phyloP scores from a whole-genome alignment of 371 early-diverging fungal species.

The Mucor velutinosus region DNA sequence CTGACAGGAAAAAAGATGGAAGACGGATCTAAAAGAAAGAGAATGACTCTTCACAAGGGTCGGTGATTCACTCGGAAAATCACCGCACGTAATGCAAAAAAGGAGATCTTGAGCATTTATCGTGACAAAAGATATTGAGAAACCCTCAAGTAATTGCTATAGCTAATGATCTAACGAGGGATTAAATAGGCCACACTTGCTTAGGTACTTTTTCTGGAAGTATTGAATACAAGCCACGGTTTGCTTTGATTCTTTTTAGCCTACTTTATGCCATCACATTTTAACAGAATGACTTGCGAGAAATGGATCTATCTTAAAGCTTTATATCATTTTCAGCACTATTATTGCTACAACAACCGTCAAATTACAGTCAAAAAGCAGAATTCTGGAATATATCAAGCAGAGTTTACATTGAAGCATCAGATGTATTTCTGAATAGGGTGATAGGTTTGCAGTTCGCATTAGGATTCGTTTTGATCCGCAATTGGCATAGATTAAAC shows the following conservation, averaged over 20 bases:
- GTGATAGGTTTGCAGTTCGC: too few relatives aligned
- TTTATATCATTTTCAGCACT: too few relatives aligned
- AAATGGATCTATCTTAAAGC: too few relatives aligned
- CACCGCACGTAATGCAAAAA: background rate
- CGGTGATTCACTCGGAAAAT: constrained; percentile 3
- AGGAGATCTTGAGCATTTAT: background rate
- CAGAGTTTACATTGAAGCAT: too few relatives aligned
- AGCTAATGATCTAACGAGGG: background rate
- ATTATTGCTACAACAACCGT: too few relatives aligned
- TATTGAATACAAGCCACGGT: background rate
- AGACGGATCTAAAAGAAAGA: constrained; percentile 1
- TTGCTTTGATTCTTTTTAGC: background rate
- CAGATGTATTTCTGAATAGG: too few relatives aligned
- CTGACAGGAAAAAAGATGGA: constrained; percentile 10
- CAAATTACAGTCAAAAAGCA: too few relatives aligned
- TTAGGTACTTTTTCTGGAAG: background rate
- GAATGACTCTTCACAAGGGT: constrained; percentile 11
- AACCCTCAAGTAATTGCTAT: background rate
- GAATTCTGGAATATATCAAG: too few relatives aligned
- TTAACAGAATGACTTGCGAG: too few relatives aligned
- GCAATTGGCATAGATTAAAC: too few relatives aligned
- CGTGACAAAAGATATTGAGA: background rate
- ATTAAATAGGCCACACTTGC: background rate
- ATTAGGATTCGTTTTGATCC: too few relatives aligned
- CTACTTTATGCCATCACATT: background rate